Conservation (phyloP, 306 rosid genomes). For the Elaeagnus macrophylla region DNA sequence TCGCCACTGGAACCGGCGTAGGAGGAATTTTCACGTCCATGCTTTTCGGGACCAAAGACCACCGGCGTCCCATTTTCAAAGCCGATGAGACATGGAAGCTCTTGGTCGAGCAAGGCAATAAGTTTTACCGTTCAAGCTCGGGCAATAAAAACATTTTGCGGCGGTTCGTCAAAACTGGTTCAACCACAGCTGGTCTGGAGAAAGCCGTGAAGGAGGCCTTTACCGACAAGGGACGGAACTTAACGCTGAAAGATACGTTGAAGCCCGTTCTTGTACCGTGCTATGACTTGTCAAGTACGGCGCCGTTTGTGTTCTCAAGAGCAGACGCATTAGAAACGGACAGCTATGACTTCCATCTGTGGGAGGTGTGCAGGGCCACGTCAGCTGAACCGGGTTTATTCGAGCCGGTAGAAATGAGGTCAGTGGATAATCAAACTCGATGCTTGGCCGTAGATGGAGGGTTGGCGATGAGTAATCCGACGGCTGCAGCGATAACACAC, state of each 20-base stretch:
- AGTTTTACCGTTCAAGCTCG: constrained; percentile 42
- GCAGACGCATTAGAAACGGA: constrained; percentile 96
- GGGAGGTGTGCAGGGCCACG: constrained; percentile 96
- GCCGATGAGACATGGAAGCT: constrained; percentile 82
- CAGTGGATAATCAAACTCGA: constrained; percentile 51
- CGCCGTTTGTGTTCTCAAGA: constrained; percentile 91
- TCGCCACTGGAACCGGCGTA: constrained; percentile 77
- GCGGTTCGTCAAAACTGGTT: constrained; percentile 17
- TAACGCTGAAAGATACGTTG: constrained; percentile 78
- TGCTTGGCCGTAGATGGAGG: constrained; percentile 90
- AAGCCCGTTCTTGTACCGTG: constrained; percentile 90
- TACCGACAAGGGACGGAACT: constrained; percentile 29
- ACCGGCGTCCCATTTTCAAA: constrained; percentile 49
- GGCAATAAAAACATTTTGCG: constrained; percentile 7
- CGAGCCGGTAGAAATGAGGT: constrained; percentile 71
- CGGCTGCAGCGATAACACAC: constrained; percentile 93
- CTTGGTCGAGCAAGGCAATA: constrained; percentile 58
- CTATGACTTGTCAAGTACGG: constrained; percentile 84
- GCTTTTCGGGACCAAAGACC: constrained; percentile 76
- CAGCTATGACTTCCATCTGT: constrained; percentile 77
- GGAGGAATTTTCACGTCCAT: constrained; percentile 87
- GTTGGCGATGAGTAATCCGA: constrained; percentile 81
- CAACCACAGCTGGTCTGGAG: constrained; percentile 51
- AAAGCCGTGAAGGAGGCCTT: constrained; percentile 72
- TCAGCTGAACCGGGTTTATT: constrained; percentile 77